These are phyloP conservation scores for Phlebiopsis gigantea DNA, from an alignment of 768 basidiomycete species.

Conservation along the genomic window DNA sequence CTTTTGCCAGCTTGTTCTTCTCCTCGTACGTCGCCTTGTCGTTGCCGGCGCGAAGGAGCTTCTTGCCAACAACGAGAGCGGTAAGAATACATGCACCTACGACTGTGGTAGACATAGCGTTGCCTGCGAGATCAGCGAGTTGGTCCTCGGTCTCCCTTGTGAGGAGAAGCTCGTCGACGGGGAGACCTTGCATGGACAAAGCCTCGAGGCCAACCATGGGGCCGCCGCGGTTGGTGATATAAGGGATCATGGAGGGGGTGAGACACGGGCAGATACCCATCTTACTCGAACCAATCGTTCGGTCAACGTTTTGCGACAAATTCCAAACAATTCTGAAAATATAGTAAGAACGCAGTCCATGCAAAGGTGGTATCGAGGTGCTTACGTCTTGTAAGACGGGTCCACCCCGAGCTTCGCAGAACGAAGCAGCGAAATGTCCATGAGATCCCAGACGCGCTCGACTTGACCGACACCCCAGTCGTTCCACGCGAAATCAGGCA, in stretches of 20 bases:
- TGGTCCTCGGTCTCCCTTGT: constrained; percentile 94
- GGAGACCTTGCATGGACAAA: constrained; percentile 89
- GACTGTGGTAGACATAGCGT: constrained; percentile 97
- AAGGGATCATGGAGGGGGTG: constrained; percentile 95
- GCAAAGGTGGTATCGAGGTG: not conserved
- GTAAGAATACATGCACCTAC: constrained; percentile 87
- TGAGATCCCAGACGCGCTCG: constrained; percentile 91
- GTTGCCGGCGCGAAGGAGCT: constrained; percentile 61
- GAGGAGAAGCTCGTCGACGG: constrained; percentile 84
- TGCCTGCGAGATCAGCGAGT: constrained; percentile 89
- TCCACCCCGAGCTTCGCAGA: constrained; percentile 78
- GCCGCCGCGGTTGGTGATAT: constrained; percentile 92
- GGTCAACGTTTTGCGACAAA: constrained; percentile 93
- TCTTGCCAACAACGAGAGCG: constrained; percentile 64
- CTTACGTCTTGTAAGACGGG: constrained; percentile 84
- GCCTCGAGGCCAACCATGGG: constrained; percentile 95
- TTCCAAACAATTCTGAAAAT: constrained; percentile 81
- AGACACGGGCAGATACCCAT: constrained; percentile 88
- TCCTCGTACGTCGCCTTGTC: constrained; percentile 66
- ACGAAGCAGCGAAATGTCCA: constrained; percentile 87
- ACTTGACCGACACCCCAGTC: constrained; percentile 94
- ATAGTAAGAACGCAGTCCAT: constrained; percentile 1
- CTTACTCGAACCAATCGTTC: constrained; percentile 75
- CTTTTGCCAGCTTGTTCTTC: constrained; percentile 32
- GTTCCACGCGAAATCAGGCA: constrained; percentile 88